Evolutionary conservation across 257 asterid genomes (phyloP).

Genomic region (Ehretia macrophylla): DNA sequence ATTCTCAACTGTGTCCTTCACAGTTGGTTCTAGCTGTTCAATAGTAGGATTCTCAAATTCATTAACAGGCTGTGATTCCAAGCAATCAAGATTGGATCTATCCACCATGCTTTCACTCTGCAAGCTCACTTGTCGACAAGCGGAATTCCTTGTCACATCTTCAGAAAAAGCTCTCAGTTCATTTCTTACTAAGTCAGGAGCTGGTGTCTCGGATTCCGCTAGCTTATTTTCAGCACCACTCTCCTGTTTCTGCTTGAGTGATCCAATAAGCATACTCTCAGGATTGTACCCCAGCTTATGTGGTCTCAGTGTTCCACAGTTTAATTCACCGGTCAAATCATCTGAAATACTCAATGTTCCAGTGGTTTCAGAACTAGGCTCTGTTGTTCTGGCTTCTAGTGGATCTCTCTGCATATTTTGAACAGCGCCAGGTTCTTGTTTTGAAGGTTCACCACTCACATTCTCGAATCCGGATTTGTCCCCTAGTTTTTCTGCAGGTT

Average conservation of each 20-base stretch:
- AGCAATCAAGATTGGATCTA: background rate
- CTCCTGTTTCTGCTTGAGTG: slow-evolving; percentile 16
- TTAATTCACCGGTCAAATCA: background rate
- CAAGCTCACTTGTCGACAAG: slow-evolving; percentile 16
- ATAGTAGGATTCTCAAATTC: background rate
- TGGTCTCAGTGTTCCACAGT: background rate
- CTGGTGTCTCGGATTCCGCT: background rate
- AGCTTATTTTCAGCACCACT: background rate
- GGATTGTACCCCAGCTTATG: slow-evolving; percentile 13
- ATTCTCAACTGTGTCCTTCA: background rate
- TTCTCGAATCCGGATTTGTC: slow-evolving; percentile 11
- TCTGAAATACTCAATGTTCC: slow-evolving; percentile 14
- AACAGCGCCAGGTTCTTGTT: slow-evolving; percentile 6
- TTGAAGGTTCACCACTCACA: slow-evolving; percentile 12
- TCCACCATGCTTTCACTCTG: background rate
- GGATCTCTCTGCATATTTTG: background rate
- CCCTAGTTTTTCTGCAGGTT: slow-evolving; percentile 16
- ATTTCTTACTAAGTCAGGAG: background rate
- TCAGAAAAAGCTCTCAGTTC: slow-evolving; percentile 17
- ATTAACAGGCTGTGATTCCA: background rate
- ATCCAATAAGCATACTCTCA: slow-evolving; percentile 15
- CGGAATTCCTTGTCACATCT: slow-evolving; percentile 14
- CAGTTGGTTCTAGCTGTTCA: background rate
- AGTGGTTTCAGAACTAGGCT: slow-evolving; percentile 18
- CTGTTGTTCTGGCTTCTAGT: slow-evolving; percentile 20